phyloP scores from a whole-genome alignment of 2,329 filamentous ascomycete species.

The Penicillium aurantiogriseum region DNA sequence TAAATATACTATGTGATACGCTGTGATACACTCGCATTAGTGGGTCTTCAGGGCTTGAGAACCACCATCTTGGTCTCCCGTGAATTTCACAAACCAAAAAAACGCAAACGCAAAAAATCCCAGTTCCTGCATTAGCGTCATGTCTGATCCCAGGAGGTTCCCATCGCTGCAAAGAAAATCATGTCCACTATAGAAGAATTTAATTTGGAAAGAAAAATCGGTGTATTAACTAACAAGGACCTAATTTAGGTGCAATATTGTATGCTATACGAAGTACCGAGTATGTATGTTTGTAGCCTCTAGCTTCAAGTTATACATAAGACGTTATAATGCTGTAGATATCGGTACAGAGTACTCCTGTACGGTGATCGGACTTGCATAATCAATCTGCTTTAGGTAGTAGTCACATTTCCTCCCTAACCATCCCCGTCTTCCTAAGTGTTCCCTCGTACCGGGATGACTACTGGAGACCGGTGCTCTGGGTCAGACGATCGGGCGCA shows the following conservation, averaged over 20 bases:
- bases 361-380: constrained; percentile 12
- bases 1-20: neutral
- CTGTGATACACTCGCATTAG: neutral
- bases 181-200: constrained; percentile 5
- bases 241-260: neutral
- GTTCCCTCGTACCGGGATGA: neutral
- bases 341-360: neutral
- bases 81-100: neutral
- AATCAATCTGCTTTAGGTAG: constrained; percentile 3
- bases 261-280: neutral
- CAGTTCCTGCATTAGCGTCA: constrained; percentile 42
- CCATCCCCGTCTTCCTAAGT: neutral
- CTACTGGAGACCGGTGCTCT: neutral
- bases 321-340: neutral
- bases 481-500: constrained; percentile 12
- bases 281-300: neutral
- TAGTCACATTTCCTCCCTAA: neutral
- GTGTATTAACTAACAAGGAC: neutral
- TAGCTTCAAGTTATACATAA: neutral
- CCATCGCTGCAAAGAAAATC: constrained; percentile 10
- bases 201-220: neutral
- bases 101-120: constrained; percentile 9
- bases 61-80: neutral
- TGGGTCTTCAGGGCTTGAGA: neutral
- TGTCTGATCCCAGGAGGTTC: constrained; percentile 16